Conservation (phyloP, 192 early-diverging fungal species). For the Linnemannia elongata region DNA sequence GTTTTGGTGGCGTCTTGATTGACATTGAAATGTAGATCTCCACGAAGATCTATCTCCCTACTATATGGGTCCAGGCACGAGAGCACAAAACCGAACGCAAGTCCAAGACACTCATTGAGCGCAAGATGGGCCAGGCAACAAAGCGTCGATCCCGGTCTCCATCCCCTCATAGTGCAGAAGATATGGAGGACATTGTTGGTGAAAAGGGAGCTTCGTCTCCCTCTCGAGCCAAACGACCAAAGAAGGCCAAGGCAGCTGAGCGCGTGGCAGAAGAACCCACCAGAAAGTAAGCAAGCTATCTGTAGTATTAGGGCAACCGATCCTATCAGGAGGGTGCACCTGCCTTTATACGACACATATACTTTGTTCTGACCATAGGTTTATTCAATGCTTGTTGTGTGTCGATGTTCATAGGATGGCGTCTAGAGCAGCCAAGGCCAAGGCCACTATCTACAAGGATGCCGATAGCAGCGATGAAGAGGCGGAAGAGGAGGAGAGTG, state of each 20-base stretch:
- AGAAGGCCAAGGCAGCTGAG: slow-evolving; percentile 27
- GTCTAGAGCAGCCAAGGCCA: slow-evolving; percentile 39
- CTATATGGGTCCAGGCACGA: slow-evolving; percentile 32
- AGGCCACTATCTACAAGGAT: slow-evolving; percentile 25
- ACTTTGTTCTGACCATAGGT: background rate
- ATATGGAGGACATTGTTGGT: slow-evolving; percentile 1
- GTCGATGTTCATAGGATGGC: slow-evolving; percentile 34
- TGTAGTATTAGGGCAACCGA: background rate
- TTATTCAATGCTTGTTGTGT: background rate
- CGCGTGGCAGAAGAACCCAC: slow-evolving; percentile 30
- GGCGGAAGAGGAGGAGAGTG: slow-evolving; percentile 14
- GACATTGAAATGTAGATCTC: slow-evolving; percentile 32
- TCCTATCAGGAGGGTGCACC: too few species aligned
- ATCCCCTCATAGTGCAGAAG: slow-evolving; percentile 17
- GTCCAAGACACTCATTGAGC: slow-evolving; percentile 17
- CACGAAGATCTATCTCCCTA: slow-evolving; percentile 49
- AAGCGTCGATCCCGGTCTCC: slow-evolving; percentile 52
- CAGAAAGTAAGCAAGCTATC: slow-evolving; percentile 23
- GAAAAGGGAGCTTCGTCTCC: background rate
- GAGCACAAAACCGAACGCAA: slow-evolving; percentile 43
- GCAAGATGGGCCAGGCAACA: slow-evolving; percentile 44
- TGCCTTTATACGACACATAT: background rate
- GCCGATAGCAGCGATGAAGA: slow-evolving; percentile 16
- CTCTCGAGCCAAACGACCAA: slow-evolving; percentile 21
- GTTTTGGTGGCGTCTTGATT: background rate